A percentile compares a stretch with the other conserved stretches of the same genome.
phyloP scores from a whole-genome alignment of 2,329 filamentous ascomycete genomes.

The Zymoseptoria passerinii region DNA sequence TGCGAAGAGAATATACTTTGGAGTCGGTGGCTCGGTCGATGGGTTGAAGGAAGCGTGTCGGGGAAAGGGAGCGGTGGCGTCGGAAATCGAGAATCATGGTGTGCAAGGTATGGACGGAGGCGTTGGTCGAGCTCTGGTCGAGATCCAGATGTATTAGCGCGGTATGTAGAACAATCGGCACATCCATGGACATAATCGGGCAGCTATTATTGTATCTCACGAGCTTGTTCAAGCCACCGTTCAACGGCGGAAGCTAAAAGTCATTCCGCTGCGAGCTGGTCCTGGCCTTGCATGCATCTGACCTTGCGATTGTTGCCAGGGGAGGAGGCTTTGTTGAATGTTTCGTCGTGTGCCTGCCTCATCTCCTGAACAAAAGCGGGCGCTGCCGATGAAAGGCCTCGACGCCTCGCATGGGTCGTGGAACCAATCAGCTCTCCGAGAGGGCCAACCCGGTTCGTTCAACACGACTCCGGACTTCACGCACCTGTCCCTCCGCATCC shows the following conservation, averaged over 20 bases:
- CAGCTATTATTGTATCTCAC: too few relatives aligned
- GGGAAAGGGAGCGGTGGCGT: conserved; percentile 36
- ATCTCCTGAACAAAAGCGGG: background rate
- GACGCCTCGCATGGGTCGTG: background rate
- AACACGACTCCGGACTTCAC: background rate
- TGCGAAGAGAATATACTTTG: conserved; percentile 76
- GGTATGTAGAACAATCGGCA: background rate
- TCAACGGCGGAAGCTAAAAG: background rate
- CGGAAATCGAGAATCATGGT: conserved; percentile 41
- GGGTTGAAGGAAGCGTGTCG: conserved; percentile 51
- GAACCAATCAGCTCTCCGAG: background rate
- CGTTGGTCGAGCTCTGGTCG: conserved; percentile 40
- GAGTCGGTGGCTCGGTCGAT: conserved; percentile 72
- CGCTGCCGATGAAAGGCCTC: background rate
- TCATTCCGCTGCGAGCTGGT: background rate
- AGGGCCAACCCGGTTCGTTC: background rate
- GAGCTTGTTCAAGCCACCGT: background rate
- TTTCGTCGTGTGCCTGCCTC: background rate
- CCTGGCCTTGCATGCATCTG: background rate
- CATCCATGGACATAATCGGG: too few relatives aligned
- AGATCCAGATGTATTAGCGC: conserved; percentile 35
- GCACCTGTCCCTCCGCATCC: background rate
- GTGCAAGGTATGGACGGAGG: conserved; percentile 37
- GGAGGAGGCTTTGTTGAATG: background rate
- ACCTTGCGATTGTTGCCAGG: background rate